Evolutionary conservation across 305 asterid genomes (phyloP).

Genomic region (Fraxinus velutina): DNA sequence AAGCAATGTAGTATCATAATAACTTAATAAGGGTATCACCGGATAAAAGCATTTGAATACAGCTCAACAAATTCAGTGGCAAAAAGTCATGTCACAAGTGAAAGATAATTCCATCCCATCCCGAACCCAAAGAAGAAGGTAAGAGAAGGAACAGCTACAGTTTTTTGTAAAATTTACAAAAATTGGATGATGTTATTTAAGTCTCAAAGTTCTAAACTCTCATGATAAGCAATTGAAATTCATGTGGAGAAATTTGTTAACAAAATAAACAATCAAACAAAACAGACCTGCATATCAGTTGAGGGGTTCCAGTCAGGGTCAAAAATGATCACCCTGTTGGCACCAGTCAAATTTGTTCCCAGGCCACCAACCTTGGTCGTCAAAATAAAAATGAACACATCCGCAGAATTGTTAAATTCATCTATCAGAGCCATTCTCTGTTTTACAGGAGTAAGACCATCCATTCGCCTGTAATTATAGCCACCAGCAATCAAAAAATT

Average conservation of each 20-base stretch:
- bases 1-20: slow-evolving; percentile 16
- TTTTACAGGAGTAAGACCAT: slow-evolving; percentile 81
- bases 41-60: slow-evolving; percentile 15
- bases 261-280: slow-evolving; percentile 17
- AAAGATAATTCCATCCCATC: not conserved
- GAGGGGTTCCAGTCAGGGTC: slow-evolving; percentile 99
- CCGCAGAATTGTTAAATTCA: slow-evolving; percentile 76
- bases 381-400: slow-evolving; percentile 73
- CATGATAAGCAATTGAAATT: not conserved
- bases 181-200: not conserved
- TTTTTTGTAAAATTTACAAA: not conserved
- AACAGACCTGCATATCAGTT: slow-evolving; percentile 86
- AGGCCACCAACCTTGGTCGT: slow-evolving; percentile 97
- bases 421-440: slow-evolving; percentile 91
- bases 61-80: slow-evolving; percentile 3
- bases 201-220: slow-evolving; percentile 1
- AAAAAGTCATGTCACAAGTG: not conserved
- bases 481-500: slow-evolving; percentile 49
- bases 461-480: slow-evolving; percentile 85
- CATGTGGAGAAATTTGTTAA: slow-evolving; percentile 6
- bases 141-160: not conserved
- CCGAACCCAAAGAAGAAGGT: not conserved
- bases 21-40: slow-evolving; percentile 5
- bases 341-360: slow-evolving; percentile 95
- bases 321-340: slow-evolving; percentile 89